phyloP scores from a whole-genome alignment of 352 stramenopile genomes.

The Halophytophthora polymorphica region DNA sequence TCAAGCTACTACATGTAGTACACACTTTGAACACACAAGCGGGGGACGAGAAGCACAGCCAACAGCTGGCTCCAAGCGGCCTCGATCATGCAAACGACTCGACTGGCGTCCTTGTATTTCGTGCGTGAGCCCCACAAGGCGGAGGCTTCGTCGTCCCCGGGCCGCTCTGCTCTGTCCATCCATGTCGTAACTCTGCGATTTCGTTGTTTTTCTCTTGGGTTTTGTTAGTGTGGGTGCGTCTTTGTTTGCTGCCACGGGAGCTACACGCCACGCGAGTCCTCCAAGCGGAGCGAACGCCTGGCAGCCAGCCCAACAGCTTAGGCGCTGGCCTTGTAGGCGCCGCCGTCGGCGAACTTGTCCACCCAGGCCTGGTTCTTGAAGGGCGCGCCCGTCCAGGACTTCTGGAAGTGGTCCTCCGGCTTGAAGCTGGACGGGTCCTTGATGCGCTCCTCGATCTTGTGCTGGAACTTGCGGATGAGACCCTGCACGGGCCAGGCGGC shows the following conservation, averaged over 20 bases:
- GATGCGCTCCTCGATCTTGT: slow-evolving; percentile 98
- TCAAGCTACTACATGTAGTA: no score
- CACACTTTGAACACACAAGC: no score
- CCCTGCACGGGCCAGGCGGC: slow-evolving; percentile 99
- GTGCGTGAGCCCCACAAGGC: slow-evolving; percentile 21
- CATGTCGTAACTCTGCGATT: slow-evolving; percentile 5
- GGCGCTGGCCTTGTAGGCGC: slow-evolving; percentile 82
- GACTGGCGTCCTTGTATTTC: slow-evolving; percentile 31
- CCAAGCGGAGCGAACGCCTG: not conserved
- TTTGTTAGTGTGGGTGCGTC: slow-evolving; percentile 23
- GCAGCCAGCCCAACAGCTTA: slow-evolving; percentile 22
- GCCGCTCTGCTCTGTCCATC: no score
- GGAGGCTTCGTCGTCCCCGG: no score
- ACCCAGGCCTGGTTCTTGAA: slow-evolving; percentile 97
- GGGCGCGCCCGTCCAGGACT: slow-evolving; percentile 92
- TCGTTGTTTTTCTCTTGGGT: slow-evolving; percentile 19
- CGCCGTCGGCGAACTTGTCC: slow-evolving; percentile 90
- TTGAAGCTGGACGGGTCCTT: slow-evolving; percentile 95
- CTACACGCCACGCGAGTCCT: not conserved
- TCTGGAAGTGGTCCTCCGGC: slow-evolving; percentile 93
- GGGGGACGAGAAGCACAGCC: no score
- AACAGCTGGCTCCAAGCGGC: no score
- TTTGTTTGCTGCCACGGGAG: not conserved
- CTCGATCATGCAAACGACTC: slow-evolving; percentile 4
- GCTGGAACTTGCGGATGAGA: slow-evolving; percentile 98